Evolutionary conservation across 139 green algal species (phyloP), one percentile per base, ranked within the genome.

Genomic region (Micractinium conductrix): DNA sequence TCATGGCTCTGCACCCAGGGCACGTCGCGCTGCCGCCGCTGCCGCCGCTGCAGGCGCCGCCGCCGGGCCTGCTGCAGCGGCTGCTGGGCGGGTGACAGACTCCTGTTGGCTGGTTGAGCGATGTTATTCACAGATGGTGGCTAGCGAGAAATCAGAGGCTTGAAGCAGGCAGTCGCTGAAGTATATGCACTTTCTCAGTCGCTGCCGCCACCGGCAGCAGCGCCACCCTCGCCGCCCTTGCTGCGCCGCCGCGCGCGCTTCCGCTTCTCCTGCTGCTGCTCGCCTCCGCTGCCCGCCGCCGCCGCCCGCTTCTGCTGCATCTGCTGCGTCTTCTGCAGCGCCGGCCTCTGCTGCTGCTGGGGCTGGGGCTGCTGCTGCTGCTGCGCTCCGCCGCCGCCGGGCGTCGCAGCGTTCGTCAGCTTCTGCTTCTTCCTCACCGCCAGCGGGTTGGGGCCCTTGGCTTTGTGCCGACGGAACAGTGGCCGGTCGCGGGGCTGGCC

Each of bases 381-480:
- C 73, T 67, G 73, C 55, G 58, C 37, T 45, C 8, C 70, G 1
- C 70, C 42, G 26, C 71, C 44, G 40, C 30, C 71, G 35, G 6
- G 40, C 16, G 19, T 28, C 17, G 33, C 35, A 2, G 40, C 48
- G 24, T 38, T 38, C 26, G n/a, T 45, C 38, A 33, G 17, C 37
- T 80, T 69, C 48, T 87, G 84, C n/a, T 48, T 74, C 21, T 89
- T 78, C 19, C 83, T 87, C 12, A 83, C 55, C 4, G 87, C 68
- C 38, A 91, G 84, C 26, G 87, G 87, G 65, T 91, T 91, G 45
- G 87, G 87, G 19, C 85, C 87, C 38, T 88, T 88, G 24, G 85
- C 80, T n/a, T 53, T 76, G 44, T 90, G 88, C 0, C 74, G 70
- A 43, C 70, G 62, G 9, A 86, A 38, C 35, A 14, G 22, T 24